phyloP scores from a whole-genome alignment of 495 filamentous ascomycete genomes.

The Xylaria telfairii region DNA sequence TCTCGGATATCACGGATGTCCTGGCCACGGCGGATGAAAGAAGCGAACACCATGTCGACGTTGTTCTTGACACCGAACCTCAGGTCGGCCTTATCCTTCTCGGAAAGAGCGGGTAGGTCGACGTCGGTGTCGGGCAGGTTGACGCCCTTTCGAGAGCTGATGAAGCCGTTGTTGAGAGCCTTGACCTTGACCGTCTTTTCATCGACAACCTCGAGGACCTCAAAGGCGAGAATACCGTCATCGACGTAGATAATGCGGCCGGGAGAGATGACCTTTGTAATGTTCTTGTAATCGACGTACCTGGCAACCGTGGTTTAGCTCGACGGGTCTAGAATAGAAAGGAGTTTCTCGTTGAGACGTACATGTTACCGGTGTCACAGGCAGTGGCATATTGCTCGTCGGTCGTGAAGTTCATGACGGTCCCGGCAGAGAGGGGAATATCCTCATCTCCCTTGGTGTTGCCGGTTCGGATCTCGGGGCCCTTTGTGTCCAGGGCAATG shows the following conservation, averaged over 20 bases:
- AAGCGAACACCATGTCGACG: conserved; percentile 98
- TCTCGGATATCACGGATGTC: conserved; percentile 93
- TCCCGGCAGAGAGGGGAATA: conserved; percentile 81
- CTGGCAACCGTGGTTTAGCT: conserved; percentile 49
- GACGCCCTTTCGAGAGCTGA: conserved; percentile 97
- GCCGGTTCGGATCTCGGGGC: conserved; percentile 96
- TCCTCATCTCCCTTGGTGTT: conserved; percentile 86
- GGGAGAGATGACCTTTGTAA: conserved; percentile 94
- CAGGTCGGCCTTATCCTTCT: conserved; percentile 95
- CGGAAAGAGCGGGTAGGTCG: conserved; percentile 95
- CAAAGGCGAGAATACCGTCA: conserved; percentile 94
- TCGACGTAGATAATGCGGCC: conserved; percentile 98
- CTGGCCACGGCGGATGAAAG: conserved; percentile 91
- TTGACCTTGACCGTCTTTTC: conserved; percentile 83
- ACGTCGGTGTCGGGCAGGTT: conserved; percentile 98
- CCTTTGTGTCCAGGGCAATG: conserved; percentile 98
- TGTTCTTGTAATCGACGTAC: conserved; percentile 99
- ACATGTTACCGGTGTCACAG: conserved; percentile 93
- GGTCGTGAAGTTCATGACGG: conserved; percentile 91
- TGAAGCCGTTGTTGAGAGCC: conserved; percentile 95
- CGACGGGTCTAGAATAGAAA: neutral
- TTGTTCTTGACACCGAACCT: conserved; percentile 96
- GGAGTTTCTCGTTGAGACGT: conserved; percentile 43
- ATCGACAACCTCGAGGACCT: conserved; percentile 86
- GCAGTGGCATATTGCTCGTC: conserved; percentile 90